Evolutionary conservation across 257 asterid genomes (phyloP), one percentile per base, ranked within the genome.

Genomic region (Nicotiana tomentosiformis): DNA sequence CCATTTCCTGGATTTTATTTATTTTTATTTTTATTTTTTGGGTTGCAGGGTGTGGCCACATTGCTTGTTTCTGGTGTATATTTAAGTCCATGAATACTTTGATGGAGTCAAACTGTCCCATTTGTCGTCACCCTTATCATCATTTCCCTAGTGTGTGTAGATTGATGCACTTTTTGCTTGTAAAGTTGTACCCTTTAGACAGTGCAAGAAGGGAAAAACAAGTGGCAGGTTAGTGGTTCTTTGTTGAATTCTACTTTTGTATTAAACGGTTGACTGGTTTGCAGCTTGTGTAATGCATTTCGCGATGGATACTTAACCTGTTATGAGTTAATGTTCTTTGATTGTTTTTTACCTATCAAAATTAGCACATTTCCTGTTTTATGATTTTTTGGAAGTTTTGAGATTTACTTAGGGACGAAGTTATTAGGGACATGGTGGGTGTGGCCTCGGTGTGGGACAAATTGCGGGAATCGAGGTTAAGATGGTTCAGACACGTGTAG

Each of bases 11-110:
- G 35, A 32, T 23, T 81, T 53, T 49, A 64, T 51, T 43, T 74
- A n/a, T 55, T 57, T 10, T 77, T 10, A n/a, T 23, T 10, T 49
- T 26, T 23, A 81, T 37, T 43, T 46, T n/a, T 18, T 37, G 51
- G 37, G 43, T 84, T 87, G 85, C 87, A 90, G 97, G 89, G 56
- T 93, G 97, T 87, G 95, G 97, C 12, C 97, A 91, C 84, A 84
- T 90, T 82, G 91, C 95, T 10, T 93, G 97, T 85, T 91, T 91
- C 82, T 91, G 97, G 97, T 91, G 95, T 86, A 83, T 87, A 77
- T 87, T 67, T 85, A 85, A 84, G 35, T 90, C 93, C 16, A 89
- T 93, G 95, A 83, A 88, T 55, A 3, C 17, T 46, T 61, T 3
- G 74, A 61, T 39, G 10, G 90, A 84, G 78, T 92, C 97, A 1